These are phyloP conservation scores for Penicillium nordicum DNA, from an alignment of 2,329 filamentous ascomycete species.

Conservation along the genomic window DNA sequence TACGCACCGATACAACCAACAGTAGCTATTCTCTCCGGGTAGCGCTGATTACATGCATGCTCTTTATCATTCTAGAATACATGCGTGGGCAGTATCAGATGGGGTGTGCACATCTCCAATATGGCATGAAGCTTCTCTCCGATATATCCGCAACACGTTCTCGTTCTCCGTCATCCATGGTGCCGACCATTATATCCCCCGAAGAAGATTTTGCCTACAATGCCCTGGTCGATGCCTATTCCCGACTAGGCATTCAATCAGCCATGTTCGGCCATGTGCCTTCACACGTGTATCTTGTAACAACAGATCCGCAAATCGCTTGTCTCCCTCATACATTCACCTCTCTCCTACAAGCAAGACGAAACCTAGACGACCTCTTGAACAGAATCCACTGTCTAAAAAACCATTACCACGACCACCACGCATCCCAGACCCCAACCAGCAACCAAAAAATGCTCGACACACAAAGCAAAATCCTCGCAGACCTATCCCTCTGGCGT, in stretches of 20 bases:
- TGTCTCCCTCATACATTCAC: slow-evolving; percentile 13
- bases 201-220: slow-evolving; percentile 19
- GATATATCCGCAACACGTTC: slow-evolving; percentile 8
- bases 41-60: slow-evolving; percentile 42
- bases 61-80: slow-evolving; percentile 44
- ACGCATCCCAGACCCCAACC: not conserved
- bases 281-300: slow-evolving; percentile 12
- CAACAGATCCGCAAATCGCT: slow-evolving; percentile 9
- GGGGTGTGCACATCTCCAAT: slow-evolving; percentile 30
- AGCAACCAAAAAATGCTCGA: not conserved
- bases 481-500: slow-evolving; percentile 18
- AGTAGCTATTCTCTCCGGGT: slow-evolving; percentile 32
- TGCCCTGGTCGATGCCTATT: slow-evolving; percentile 25
- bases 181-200: slow-evolving; percentile 7
- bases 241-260: slow-evolving; percentile 27
- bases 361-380: slow-evolving; percentile 20
- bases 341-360: slow-evolving; percentile 18
- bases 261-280: slow-evolving; percentile 26
- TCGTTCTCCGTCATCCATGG: slow-evolving; percentile 9
- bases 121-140: slow-evolving; percentile 30
- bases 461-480: slow-evolving; percentile 5
- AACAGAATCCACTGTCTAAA: slow-evolving; percentile 18
- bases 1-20: slow-evolving; percentile 29
- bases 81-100: slow-evolving; percentile 33
- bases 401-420: not conserved